Evolutionary conservation across 306 rosid genomes (phyloP).

Genomic region (Carpinus fangiana): DNA sequence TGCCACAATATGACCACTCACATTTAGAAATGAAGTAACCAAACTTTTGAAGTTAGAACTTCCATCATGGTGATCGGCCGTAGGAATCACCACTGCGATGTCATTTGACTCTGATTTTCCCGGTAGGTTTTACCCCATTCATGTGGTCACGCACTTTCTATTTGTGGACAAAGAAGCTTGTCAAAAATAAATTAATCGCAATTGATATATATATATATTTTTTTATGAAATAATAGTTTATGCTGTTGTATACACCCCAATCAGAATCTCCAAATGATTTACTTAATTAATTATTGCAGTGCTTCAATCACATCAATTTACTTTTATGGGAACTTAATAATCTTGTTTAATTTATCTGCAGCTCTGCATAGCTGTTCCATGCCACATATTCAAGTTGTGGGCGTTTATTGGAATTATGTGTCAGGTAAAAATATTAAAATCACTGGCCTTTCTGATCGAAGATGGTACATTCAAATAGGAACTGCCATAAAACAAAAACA

Average conservation of each 20-base stretch:
- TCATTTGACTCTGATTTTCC: neutral
- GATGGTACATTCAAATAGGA: neutral
- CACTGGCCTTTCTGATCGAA: neutral
- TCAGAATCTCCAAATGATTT: neutral
- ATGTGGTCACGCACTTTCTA: neutral
- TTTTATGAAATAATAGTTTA: neutral
- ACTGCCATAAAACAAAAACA: neutral
- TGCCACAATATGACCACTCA: neutral
- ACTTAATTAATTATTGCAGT: neutral
- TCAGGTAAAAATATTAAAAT: slow-evolving; percentile 52
- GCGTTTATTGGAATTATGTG: slow-evolving; percentile 89
- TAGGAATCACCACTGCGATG: neutral
- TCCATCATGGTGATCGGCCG: neutral
- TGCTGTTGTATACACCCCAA: neutral
- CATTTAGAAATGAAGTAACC: neutral
- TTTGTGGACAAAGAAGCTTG: neutral
- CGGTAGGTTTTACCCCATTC: neutral
- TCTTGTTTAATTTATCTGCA: slow-evolving; percentile 41
- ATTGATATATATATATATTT: neutral
- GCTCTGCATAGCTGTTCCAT: slow-evolving; percentile 96
- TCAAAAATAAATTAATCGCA: neutral
- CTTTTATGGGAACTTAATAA: slow-evolving; percentile 22
- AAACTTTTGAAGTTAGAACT: neutral
- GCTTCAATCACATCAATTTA: slow-evolving; percentile 6
- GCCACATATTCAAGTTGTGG: slow-evolving; percentile 93